Percentiles rank a stretch among this genome's conserved stretches.
Evolutionary conservation across 2,329 filamentous ascomycete genomes (phyloP).

Genomic region (Atkinsonella texensis): DNA sequence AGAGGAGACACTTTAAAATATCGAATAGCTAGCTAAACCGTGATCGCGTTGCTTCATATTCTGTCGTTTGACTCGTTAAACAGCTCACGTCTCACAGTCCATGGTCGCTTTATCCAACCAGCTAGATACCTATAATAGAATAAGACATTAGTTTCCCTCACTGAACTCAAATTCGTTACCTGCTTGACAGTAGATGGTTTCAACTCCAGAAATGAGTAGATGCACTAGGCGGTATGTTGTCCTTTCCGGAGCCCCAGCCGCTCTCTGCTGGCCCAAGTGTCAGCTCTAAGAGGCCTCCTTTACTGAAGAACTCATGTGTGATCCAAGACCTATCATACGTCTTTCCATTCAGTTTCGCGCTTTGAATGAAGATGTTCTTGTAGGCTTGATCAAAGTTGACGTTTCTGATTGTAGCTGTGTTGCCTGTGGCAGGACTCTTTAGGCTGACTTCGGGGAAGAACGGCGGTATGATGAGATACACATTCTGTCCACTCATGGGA

Average conservation of each 20-base stretch:
- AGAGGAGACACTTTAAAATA: background rate
- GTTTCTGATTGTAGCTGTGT: constrained; percentile 19
- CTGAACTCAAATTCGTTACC: background rate
- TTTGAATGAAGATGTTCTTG: constrained; percentile 45
- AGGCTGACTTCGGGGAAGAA: constrained; percentile 36
- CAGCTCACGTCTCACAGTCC: too few relatives aligned
- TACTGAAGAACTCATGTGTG: constrained; percentile 44
- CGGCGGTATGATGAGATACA: constrained; percentile 39
- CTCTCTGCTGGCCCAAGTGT: constrained; percentile 40
- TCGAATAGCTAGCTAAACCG: too few relatives aligned
- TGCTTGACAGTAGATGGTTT: background rate
- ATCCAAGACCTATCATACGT: constrained; percentile 48
- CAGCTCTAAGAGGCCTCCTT: constrained; percentile 46
- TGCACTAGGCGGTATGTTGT: constrained; percentile 12
- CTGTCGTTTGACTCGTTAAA: too few relatives aligned
- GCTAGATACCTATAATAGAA: too few relatives aligned
- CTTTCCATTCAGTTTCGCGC: constrained; percentile 41
- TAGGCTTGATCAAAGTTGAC: constrained; percentile 30
- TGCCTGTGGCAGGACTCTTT: constrained; percentile 14
- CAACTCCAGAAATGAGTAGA: constrained; percentile 13
- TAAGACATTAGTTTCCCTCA: too few relatives aligned
- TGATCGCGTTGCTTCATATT: too few relatives aligned
- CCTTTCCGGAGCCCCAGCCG: constrained; percentile 7
- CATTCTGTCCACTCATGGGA: constrained; percentile 40
- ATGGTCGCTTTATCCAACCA: too few relatives aligned